These are phyloP conservation scores for Gynandropsis gynandra DNA, from an alignment of 345 rosid species.

Conservation along the genomic window DNA sequence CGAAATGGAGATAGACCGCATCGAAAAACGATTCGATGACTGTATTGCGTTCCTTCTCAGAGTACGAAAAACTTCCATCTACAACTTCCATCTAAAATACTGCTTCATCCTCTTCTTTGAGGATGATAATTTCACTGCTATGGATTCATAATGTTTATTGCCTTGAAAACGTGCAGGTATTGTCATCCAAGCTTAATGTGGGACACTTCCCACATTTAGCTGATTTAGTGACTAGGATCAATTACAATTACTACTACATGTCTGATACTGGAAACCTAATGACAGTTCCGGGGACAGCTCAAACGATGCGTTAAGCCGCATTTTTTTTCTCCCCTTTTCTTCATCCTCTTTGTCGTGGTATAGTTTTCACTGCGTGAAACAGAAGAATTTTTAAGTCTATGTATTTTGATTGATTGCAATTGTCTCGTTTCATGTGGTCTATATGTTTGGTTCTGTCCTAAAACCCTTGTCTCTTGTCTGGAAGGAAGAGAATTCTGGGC, in stretches of 20 bases:
- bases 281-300: constrained; percentile 43
- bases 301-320: no score
- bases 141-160: no score
- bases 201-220: constrained; percentile 96
- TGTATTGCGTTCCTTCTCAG: constrained; percentile 93
- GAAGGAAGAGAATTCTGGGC: no score
- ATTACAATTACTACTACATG: constrained; percentile 91
- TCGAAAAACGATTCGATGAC: constrained; percentile 84
- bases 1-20: constrained; percentile 70
- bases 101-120: background rate
- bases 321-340: no score
- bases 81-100: constrained; percentile 5
- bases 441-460: no score
- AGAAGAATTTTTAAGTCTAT: no score
- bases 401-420: no score
- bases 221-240: constrained; percentile 86
- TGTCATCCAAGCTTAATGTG: constrained; percentile 82
- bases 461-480: no score
- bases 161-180: constrained; percentile 44
- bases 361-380: no score
- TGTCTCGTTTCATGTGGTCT: no score
- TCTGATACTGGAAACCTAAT: constrained; percentile 71
- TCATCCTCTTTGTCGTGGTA: no score
- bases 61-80: constrained; percentile 27
- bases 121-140: background rate